A percentile compares a stretch with the other conserved stretches of the same genome.
Evolutionary conservation across 768 basidiomycete species (phyloP).

Genomic region (Termitomyces sp.): DNA sequence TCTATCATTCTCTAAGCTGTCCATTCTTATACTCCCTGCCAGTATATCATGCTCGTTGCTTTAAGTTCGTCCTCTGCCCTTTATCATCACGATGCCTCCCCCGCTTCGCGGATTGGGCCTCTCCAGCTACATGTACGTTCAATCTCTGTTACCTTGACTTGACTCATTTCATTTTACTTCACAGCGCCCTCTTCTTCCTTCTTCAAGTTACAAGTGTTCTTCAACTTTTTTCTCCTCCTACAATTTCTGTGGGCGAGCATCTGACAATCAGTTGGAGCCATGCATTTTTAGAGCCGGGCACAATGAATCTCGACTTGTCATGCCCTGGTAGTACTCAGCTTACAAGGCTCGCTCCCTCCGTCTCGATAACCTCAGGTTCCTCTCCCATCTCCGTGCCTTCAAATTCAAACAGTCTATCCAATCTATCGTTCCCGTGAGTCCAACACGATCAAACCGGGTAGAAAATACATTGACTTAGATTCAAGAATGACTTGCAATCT

Average conservation of each 20-base stretch:
- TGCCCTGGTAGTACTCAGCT: no score
- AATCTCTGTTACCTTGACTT: not conserved
- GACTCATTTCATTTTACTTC: not conserved
- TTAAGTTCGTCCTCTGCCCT: not conserved
- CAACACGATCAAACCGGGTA: not conserved
- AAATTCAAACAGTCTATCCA: no score
- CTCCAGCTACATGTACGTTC: not conserved
- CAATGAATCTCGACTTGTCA: not conserved
- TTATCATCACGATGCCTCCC: not conserved
- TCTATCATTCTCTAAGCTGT: not conserved
- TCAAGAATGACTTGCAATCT: not conserved
- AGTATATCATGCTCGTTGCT: not conserved
- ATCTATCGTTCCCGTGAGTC: not conserved
- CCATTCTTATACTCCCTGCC: not conserved
- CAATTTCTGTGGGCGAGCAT: rapidly evolving
- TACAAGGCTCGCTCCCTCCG: not conserved
- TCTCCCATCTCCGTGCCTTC: rapidly evolving
- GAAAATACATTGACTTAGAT: not conserved
- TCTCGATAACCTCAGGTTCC: not conserved
- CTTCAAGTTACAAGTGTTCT: not conserved
- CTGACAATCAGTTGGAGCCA: not conserved
- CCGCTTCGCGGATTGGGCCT: not conserved
- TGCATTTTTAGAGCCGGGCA: not conserved
- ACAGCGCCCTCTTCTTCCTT: not conserved
- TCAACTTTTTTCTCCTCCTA: not conserved